These are phyloP conservation scores for Balakata baccata DNA, from an alignment of 345 rosid genomes.

Conservation along the genomic window DNA sequence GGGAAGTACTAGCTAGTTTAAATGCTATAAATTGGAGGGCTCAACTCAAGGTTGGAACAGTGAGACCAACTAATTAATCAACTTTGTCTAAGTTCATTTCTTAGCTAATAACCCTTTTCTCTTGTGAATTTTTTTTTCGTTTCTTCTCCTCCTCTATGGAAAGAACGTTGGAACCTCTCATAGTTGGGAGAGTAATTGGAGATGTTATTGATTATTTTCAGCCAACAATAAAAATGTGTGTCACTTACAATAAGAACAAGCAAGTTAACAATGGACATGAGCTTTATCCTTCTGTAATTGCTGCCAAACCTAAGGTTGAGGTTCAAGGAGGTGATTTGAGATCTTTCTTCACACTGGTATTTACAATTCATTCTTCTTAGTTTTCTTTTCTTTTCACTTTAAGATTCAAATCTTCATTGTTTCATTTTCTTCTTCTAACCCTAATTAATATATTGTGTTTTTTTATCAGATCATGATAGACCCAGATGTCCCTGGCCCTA, in stretches of 20 bases:
- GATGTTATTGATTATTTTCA: constrained; percentile 70
- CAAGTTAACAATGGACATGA: constrained; percentile 89
- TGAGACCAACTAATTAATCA: background rate
- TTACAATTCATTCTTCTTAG: too few species aligned
- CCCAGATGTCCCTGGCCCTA: constrained; percentile 98
- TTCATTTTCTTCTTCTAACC: background rate
- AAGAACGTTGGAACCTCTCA: constrained; percentile 58
- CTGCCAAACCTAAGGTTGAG: constrained; percentile 72
- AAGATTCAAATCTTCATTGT: too few species aligned
- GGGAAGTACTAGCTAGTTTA: too few species aligned
- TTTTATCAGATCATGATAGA: constrained; percentile 76
- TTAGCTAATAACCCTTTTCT: background rate
- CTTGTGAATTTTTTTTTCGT: background rate
- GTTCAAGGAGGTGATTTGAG: constrained; percentile 87
- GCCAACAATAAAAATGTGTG: constrained; percentile 56
- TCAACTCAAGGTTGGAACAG: background rate
- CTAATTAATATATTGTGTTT: background rate
- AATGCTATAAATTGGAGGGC: background rate
- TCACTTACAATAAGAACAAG: constrained; percentile 58
- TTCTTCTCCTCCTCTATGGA: constrained; percentile 33
- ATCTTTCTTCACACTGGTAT: constrained; percentile 91
- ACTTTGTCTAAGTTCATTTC: background rate
- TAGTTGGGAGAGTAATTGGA: constrained; percentile 80
- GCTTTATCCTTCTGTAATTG: constrained; percentile 58
- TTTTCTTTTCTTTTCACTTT: background rate